A percentile compares a stretch with the other conserved stretches of the same genome.
Evolutionary conservation across 2,329 filamentous ascomycete genomes (phyloP).

Genomic region (Mycocentrospora acerina): DNA sequence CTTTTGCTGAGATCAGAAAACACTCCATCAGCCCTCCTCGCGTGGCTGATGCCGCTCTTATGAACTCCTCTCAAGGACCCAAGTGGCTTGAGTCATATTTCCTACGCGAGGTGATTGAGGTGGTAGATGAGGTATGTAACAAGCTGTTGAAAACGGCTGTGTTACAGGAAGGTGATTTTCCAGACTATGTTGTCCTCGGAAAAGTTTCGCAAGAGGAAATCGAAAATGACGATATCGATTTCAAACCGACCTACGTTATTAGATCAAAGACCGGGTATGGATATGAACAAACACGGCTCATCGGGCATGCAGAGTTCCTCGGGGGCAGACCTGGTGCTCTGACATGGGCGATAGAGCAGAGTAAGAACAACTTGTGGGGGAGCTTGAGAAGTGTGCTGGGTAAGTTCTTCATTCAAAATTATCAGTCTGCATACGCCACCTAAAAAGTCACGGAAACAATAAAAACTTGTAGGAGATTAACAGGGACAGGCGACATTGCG

Average conservation of each 20-base stretch:
- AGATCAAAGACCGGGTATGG: conserved; percentile 3
- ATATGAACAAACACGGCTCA: conserved; percentile 5
- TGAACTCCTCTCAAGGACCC: not conserved
- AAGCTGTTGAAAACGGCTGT: conserved; percentile 3
- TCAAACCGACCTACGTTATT: conserved; percentile 12
- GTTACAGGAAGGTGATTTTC: not conserved
- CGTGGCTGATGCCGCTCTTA: not conserved
- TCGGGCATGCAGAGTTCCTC: conserved; percentile 23
- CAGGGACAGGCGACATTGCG: conserved; percentile 14
- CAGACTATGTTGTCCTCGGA: conserved; percentile 4
- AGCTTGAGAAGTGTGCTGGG: conserved; percentile 23
- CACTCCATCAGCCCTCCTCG: not conserved
- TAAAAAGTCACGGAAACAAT: no score
- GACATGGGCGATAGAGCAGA: conserved; percentile 9
- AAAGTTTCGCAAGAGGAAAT: conserved; percentile 4
- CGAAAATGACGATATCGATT: conserved; percentile 5
- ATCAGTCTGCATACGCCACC: no score
- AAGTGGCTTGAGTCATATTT: conserved; percentile 4
- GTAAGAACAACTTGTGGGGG: conserved; percentile 11
- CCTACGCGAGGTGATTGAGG: conserved; percentile 7
- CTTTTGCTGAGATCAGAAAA: conserved; percentile 8
- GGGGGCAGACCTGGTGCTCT: conserved; percentile 15
- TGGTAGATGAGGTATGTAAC: conserved; percentile 6
- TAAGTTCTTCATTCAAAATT: conserved; percentile 1
- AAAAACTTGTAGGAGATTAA: not conserved